These are phyloP conservation scores for Hirsutella thompsonii DNA, from an alignment of 2,329 filamentous ascomycete genomes.

Conservation along the genomic window DNA sequence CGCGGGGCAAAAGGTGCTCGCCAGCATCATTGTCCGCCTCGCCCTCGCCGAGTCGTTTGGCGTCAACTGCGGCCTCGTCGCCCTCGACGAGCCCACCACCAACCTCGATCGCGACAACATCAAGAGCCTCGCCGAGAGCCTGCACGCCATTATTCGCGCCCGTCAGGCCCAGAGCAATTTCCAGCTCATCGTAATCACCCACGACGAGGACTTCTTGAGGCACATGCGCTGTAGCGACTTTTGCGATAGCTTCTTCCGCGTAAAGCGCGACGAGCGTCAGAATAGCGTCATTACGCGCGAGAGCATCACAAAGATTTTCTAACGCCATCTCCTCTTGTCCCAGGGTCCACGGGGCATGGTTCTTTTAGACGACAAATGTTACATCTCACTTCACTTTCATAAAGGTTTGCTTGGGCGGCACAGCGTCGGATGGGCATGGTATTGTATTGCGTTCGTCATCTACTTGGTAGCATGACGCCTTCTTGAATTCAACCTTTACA, in stretches of 20 bases:
- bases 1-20: conserved; percentile 91
- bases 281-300: conserved; percentile 74
- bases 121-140: conserved; percentile 67
- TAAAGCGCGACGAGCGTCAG: conserved; percentile 70
- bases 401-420: too few relatives aligned
- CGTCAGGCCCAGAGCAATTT: conserved; percentile 85
- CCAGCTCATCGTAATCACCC: conserved; percentile 95
- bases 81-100: conserved; percentile 93
- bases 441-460: too few relatives aligned
- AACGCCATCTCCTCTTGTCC: background rate
- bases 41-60: conserved; percentile 95
- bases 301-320: conserved; percentile 39
- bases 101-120: conserved; percentile 96
- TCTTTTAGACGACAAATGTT: too few relatives aligned
- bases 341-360: too few relatives aligned
- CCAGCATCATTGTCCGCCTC: conserved; percentile 92
- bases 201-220: conserved; percentile 90
- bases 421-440: too few relatives aligned
- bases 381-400: too few relatives aligned
- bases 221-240: conserved; percentile 93
- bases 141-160: conserved; percentile 77
- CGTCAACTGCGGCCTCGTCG: conserved; percentile 88
- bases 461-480: too few relatives aligned
- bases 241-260: conserved; percentile 81
- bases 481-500: too few relatives aligned